These are phyloP conservation scores for Silene conica DNA, from an alignment of 148 eudicot genomes.

Conservation along the genomic window DNA sequence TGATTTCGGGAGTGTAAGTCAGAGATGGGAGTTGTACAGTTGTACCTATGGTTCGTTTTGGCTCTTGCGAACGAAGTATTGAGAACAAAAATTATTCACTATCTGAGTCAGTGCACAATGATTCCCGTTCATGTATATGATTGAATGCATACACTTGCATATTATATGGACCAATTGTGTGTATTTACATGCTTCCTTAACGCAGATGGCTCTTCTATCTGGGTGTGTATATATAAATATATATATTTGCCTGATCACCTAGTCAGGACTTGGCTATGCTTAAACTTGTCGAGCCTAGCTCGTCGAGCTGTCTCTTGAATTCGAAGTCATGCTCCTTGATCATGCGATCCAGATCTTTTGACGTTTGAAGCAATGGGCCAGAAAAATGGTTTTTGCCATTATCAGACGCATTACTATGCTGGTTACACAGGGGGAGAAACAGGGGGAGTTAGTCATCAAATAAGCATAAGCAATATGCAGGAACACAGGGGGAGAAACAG, in stretches of 20 bases:
- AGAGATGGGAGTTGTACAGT: no score
- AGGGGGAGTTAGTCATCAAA: no score
- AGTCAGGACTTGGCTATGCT: no score
- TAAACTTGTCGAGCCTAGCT: slow-evolving; percentile 56
- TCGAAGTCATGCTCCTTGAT: slow-evolving; percentile 73
- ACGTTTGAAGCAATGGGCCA: slow-evolving; percentile 63
- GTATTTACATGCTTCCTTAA: slow-evolving; percentile 27
- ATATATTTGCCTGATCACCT: slow-evolving; percentile 22
- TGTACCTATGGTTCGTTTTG: no score
- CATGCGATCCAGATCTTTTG: slow-evolving; percentile 67
- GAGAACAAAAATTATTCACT: no score
- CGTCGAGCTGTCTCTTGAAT: slow-evolving; percentile 81
- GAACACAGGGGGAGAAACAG: background rate
- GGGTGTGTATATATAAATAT: no score
- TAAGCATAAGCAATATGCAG: no score
- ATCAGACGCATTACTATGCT: slow-evolving; percentile 44
- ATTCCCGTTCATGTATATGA: no score
- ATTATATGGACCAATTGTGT: slow-evolving; percentile 1
- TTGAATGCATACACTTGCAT: slow-evolving; percentile 1
- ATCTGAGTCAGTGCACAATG: no score
- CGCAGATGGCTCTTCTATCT: background rate
- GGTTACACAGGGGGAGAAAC: no score
- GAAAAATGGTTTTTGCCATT: slow-evolving; percentile 59
- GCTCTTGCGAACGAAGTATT: no score
- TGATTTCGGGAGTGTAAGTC: no score